A percentile compares a stretch with the other conserved stretches of the same genome.
Evolutionary conservation across 2,329 filamentous ascomycete species (phyloP).

Genomic region (Coniella lustricola): DNA sequence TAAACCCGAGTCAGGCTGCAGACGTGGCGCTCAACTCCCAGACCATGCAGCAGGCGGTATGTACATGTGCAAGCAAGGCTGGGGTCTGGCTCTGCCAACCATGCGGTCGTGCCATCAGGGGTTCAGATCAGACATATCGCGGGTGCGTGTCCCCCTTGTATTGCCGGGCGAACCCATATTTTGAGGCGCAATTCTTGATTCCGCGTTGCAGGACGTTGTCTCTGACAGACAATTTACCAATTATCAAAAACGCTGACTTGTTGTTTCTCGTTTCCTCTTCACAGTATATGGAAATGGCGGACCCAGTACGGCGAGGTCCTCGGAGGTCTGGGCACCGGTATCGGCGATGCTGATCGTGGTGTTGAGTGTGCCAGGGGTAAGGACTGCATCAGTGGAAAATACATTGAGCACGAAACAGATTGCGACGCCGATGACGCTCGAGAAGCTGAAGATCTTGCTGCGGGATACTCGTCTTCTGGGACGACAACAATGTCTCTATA

Average conservation of each 20-base stretch:
- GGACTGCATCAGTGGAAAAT: slow-evolving; percentile 68
- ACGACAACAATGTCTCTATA: slow-evolving; percentile 11
- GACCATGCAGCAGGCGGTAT: slow-evolving; percentile 49
- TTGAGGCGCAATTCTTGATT: too few species aligned
- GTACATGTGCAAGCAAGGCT: slow-evolving; percentile 40
- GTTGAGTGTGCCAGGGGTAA: slow-evolving; percentile 78
- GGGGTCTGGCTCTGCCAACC: slow-evolving; percentile 80
- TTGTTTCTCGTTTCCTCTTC: neutral
- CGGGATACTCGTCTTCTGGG: slow-evolving; percentile 8
- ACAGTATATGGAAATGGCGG: slow-evolving; percentile 80
- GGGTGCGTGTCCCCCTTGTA: slow-evolving; percentile 30
- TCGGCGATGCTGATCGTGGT: slow-evolving; percentile 81
- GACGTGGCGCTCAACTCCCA: slow-evolving; percentile 43
- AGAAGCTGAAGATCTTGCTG: slow-evolving; percentile 29
- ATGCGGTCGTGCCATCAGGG: slow-evolving; percentile 66
- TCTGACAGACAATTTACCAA: too few species aligned
- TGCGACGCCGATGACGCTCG: slow-evolving; percentile 72
- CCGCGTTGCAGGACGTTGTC: too few species aligned
- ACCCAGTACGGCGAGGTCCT: slow-evolving; percentile 77
- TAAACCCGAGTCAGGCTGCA: slow-evolving; percentile 37
- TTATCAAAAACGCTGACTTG: too few species aligned
- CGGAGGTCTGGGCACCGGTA: slow-evolving; percentile 74
- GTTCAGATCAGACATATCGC: slow-evolving; percentile 51
- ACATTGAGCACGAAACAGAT: slow-evolving; percentile 77
- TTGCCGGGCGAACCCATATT: neutral